Evolutionary conservation across 2,329 filamentous ascomycete genomes (phyloP).

Genomic region (Fusarium dlaminii): DNA sequence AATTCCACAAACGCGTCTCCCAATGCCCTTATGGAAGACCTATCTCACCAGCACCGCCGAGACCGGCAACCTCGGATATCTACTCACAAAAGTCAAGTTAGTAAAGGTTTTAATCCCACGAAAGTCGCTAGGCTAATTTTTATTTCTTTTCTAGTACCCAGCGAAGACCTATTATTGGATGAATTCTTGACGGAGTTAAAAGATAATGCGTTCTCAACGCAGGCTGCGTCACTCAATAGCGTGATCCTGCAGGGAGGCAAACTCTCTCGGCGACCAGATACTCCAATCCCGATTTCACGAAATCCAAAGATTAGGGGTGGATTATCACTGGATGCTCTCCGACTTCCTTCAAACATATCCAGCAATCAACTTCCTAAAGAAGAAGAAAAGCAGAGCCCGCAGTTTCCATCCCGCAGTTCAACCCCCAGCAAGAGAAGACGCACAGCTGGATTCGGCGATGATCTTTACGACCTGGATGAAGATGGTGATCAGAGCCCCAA

Average conservation of each 20-base stretch:
- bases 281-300: not conserved
- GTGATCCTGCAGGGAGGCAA: not conserved
- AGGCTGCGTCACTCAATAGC: fast-evolving
- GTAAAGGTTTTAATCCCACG: fast-evolving
- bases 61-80: fast-evolving
- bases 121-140: not conserved
- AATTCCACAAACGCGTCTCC: fast-evolving
- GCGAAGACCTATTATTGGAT: not conserved
- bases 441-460: fast-evolving
- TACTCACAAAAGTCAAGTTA: not conserved
- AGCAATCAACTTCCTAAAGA: fast-evolving
- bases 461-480: not conserved
- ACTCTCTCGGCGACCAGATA: not conserved
- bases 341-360: no score
- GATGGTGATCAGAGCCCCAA: fast-evolving
- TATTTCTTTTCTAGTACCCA: not conserved
- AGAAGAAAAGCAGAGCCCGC: not conserved
- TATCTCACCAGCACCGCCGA: not conserved
- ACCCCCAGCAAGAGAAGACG: not conserved
- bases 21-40: not conserved
- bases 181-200: not conserved
- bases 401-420: not conserved
- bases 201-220: not conserved
- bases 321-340: not conserved
- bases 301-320: fast-evolving